Evolutionary conservation across 2,329 filamentous ascomycete genomes (phyloP).

Genomic region (Fusarium chlamydosporum): DNA sequence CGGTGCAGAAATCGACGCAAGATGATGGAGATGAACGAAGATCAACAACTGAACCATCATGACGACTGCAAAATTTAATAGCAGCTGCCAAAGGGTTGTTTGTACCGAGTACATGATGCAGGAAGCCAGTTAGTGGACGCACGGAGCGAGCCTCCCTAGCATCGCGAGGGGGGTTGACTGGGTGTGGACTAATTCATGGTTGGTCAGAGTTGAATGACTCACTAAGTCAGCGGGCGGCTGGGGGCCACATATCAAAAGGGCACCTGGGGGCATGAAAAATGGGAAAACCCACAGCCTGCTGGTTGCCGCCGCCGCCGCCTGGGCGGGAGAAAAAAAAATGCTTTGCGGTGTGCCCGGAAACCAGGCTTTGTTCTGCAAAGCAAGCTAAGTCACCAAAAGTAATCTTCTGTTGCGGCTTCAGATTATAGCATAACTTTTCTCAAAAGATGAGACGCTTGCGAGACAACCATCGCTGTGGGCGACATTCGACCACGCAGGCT

Average conservation of each 20-base stretch:
- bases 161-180: constrained; percentile 41
- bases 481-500: constrained; percentile 12
- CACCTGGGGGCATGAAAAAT: constrained; percentile 37
- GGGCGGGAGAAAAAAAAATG: constrained; percentile 37
- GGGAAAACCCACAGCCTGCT: constrained; percentile 45
- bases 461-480: constrained; percentile 31
- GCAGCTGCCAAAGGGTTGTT: constrained; percentile 15
- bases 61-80: constrained; percentile 24
- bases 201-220: constrained; percentile 50
- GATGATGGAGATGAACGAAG: constrained; percentile 19
- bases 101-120: constrained; percentile 47
- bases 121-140: constrained; percentile 54
- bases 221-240: constrained; percentile 45
- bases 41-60: constrained; percentile 29
- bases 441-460: constrained; percentile 47
- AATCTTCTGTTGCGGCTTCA: constrained; percentile 17
- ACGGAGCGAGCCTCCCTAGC: constrained; percentile 52
- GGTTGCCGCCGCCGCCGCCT: constrained; percentile 23
- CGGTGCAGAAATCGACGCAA: neutral
- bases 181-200: constrained; percentile 43
- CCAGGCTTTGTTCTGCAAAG: constrained; percentile 24
- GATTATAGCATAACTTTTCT: constrained; percentile 29
- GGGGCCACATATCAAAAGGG: constrained; percentile 26
- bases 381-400: constrained; percentile 9
- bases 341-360: constrained; percentile 37